Conservation (phyloP, 2,329 filamentous ascomycete species). For the Cadophora gregata region DNA sequence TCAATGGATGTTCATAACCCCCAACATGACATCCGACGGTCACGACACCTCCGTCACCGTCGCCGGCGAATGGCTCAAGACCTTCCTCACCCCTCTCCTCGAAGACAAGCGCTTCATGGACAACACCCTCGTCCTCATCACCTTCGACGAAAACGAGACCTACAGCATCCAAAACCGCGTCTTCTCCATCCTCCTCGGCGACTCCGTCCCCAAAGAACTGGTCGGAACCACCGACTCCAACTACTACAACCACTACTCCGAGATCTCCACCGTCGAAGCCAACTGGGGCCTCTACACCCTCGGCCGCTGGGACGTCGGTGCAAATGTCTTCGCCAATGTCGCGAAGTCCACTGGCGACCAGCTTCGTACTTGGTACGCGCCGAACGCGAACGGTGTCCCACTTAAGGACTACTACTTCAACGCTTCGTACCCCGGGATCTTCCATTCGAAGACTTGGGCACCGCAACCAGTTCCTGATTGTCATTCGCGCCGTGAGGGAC, state of each 20-base stretch:
- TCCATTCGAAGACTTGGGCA: constrained; percentile 41
- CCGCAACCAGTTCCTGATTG: constrained; percentile 46
- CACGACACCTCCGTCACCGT: constrained; percentile 76
- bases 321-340: constrained; percentile 70
- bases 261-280: constrained; percentile 68
- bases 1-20: constrained; percentile 61
- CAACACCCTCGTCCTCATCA: constrained; percentile 76
- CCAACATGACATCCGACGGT: constrained; percentile 78
- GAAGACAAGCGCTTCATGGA: constrained; percentile 74
- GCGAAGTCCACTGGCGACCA: constrained; percentile 65
- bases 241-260: constrained; percentile 77
- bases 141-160: constrained; percentile 79
- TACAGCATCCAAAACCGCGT: constrained; percentile 73
- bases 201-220: constrained; percentile 69
- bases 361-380: constrained; percentile 39
- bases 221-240: constrained; percentile 70
- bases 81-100: constrained; percentile 74
- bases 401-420: constrained; percentile 51
- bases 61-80: constrained; percentile 70
- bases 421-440: constrained; percentile 51
- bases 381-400: constrained; percentile 20
- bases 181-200: constrained; percentile 74
- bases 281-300: constrained; percentile 74
- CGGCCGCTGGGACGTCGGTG: constrained; percentile 74
- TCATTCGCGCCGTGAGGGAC: constrained; percentile 36